Base-by-base conservation (phyloP, 306 rosid genomes). In the Betula pendula region DNA sequence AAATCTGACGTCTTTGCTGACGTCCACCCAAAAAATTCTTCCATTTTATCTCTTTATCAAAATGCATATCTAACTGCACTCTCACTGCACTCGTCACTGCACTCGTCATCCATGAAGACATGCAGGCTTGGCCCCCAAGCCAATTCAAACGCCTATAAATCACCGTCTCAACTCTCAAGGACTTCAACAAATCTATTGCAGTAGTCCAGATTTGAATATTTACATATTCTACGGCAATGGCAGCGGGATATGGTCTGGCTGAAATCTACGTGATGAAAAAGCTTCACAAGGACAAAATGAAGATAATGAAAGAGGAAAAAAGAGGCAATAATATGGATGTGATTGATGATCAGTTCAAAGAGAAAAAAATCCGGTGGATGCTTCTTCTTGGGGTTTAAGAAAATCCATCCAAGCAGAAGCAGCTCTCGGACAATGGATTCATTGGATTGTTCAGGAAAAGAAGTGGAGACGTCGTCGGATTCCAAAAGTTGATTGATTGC, bases 261-360 rank as follows among this genome's bases (percentile, higher is more conserved):
- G 90, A 87, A 82, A 33, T 79, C 31, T 83, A 85, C 33, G 88
- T 87, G 79, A 52, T 67, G 82, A 17, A 70, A 22, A 83, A 86
- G 76, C 50, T 84, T 2, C 76, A 78, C 81, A 82, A 67, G 68
- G 88, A 84, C 79, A 85, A 84, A 69, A 45, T 87, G 87, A 84
- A 84, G 72, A 74, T 44, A 24, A 40, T 6, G 16, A 80, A 84
- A 51, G 81, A 80, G 29, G 56, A 59, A 43, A 66, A 44, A 75
- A 80, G 6, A 45, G 82, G 65, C 63, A 51, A 75, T 45, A 63
- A 77, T 29, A 11, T 27, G 27, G 77, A 63, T 10, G 12, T 42
- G 44, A 20, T 35, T 35, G 5, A 35, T 31, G 3, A 31, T 4
- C 40, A 35, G 38, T 81, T 67, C 8, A 0, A 22, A 31, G 9